Base-by-base conservation (phyloP, 768 basidiomycete genomes). In the Podaxis sp. region DNA sequence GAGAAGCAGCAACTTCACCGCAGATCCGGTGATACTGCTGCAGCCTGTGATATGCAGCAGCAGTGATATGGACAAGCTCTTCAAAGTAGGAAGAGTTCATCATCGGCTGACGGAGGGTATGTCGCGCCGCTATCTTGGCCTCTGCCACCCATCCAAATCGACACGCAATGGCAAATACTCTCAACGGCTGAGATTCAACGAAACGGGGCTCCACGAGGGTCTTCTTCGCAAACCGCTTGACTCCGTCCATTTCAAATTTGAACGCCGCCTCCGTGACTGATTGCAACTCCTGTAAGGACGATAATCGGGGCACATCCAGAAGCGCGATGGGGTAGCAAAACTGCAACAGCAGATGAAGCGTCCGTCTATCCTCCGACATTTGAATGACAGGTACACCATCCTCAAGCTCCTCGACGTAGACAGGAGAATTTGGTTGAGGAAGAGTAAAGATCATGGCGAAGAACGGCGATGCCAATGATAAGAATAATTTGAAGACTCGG, bases 391-490 rank as follows among this genome's bases (percentile, higher is more conserved):
- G 77, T 2, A 79, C 68, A 1, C 72, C 76, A 48, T 75, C 69
- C 17, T 63, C 61, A 58, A 72, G 73, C 44, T 65, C 66, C 26
- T 68, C 57, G 17, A 60, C 57, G 42, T 57, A 66, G 60, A 70
- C 67, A 55, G 67, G 66, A 46, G 69, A 59, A 51, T 75, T 74
- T 1, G 84, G 78, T 66, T 77, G 77, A 26, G 86, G 86, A 28
- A 87, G 70, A 7, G 79, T 76, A 65, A 88, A 82, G 75, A 86
- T 82, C 65, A 79, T 76, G 53, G 76, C 75, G 65, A 88, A 88
- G 70, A 88, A 81, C 4, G 82, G 77, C 9, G 88, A 89, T 0
- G 84, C 81, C 15, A 85, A 68, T 17, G 82, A 78, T 11, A 89
- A 75, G 59, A 88, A 73, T 44, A 80, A 66, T 66, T 83, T 84